Evolutionary conservation across 1,284 basidiomycete genomes (phyloP), one percentile per base, ranked within the genome.

Genomic region (Coniophora puteana): DNA sequence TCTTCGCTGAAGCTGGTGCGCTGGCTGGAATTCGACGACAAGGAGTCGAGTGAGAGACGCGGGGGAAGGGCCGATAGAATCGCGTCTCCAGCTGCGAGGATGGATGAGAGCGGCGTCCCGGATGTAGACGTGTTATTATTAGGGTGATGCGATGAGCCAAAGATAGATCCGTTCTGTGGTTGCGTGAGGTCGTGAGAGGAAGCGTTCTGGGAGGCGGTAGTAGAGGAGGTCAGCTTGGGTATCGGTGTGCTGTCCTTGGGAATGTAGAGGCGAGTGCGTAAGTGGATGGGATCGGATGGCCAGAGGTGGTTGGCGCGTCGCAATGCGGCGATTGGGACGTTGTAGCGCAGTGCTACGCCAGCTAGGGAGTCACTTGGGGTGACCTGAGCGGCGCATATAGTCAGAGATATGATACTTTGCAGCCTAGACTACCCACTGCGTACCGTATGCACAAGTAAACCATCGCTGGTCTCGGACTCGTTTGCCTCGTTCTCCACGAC

Each of bases 251-350:
- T 18, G 6, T 31, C 29, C 29, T 14, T n/a, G 1, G 93, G 92
- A 44, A 96, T 85, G 54, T 88, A 83, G 31, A 97, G 76, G 7
- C 80, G 71, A 30, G 82, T 82, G 28, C 92, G 84, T 25, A 93
- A 73, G 61, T 94, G 89, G 36, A 97, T 86, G 1, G 89, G 76
- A 58, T 96, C 93, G 12, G 87, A 85, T 1, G 89, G 64, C 93
- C 93, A 96, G 4, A 97, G 70, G 48, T 93, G 89, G 63, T 97
- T 97, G 29, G 81, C 82, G 50, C 80, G 76, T 34, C 92, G 82
- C 11, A 97, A 71, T n/a, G 86, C 82, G 11, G 88, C 74, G 36
- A 94, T 69, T 8, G 83, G 76, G 41, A 93, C 84, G 4, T 89
- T 90, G 58, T 95, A 95, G 51, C 83, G 86, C 33, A 96, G 69